These are phyloP conservation scores for Penicillium sp. DNA, from an alignment of 2,329 filamentous ascomycete genomes.

Conservation along the genomic window DNA sequence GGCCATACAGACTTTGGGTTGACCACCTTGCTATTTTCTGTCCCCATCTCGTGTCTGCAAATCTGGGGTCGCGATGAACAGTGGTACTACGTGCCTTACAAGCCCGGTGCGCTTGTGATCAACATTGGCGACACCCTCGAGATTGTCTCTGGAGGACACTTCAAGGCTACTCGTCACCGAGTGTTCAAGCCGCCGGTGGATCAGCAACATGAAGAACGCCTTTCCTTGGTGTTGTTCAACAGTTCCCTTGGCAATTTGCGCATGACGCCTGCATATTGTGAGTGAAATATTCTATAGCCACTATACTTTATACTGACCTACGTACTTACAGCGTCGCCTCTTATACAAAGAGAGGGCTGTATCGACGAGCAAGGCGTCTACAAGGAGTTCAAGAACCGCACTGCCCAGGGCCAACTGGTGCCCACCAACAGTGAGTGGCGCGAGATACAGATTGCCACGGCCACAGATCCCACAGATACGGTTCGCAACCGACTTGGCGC, in stretches of 20 bases:
- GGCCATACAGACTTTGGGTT: conserved; percentile 49
- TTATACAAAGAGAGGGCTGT: conserved; percentile 43
- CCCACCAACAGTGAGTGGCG: conserved; percentile 48
- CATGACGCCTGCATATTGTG: conserved; percentile 35
- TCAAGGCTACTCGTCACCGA: conserved; percentile 45
- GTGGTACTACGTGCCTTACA: conserved; percentile 47
- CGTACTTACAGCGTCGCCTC: conserved; percentile 31
- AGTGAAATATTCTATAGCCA: too few species aligned
- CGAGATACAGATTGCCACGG: conserved; percentile 48
- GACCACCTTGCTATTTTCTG: conserved; percentile 45
- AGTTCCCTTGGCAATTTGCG: conserved; percentile 44
- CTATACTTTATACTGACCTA: too few species aligned
- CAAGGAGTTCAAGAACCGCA: conserved; percentile 44
- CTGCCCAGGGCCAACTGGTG: conserved; percentile 37
- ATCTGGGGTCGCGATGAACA: conserved; percentile 43
- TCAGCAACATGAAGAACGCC: conserved; percentile 32
- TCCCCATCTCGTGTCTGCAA: conserved; percentile 47
- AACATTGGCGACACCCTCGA: conserved; percentile 47
- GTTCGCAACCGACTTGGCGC: conserved; percentile 39
- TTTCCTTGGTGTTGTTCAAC: conserved; percentile 46
- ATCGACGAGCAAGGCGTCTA: conserved; percentile 42
- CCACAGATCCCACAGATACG: conserved; percentile 41
- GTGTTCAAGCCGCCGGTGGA: conserved; percentile 44
- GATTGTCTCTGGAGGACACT: conserved; percentile 46
- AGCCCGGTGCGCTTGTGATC: conserved; percentile 45